Evolutionary conservation across 176 grass and related monocot genomes (phyloP).

Genomic region (Triticum aestivum): IWGSC_CS_RefSeq_v2.1 NC_057805.1:169419261-169419760

Average conservation of each 20-base stretch:
- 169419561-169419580: too few relatives aligned
- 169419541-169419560: too few relatives aligned
- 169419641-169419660: too few relatives aligned
- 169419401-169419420: not conserved
- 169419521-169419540: too few relatives aligned
- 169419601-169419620: fast-evolving
- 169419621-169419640: fast-evolving
- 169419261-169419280: constrained; percentile 49
- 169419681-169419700: not conserved
- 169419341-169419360: not conserved
- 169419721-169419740: not conserved
- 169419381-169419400: constrained; percentile 33
- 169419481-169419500: not conserved
- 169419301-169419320: constrained; percentile 8
- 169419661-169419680: not conserved
- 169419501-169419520: too few relatives aligned
- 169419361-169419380: constrained; percentile 32
- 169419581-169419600: too few relatives aligned
- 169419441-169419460: constrained; percentile 34
- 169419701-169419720: fast-evolving
- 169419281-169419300: constrained; percentile 12
- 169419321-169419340: constrained; percentile 22
- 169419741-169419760: not conserved
- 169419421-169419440: not conserved
- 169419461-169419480: not conserved